Conservation (phyloP, 2,329 filamentous ascomycete genomes). For the Fusarium foetens region DNA sequence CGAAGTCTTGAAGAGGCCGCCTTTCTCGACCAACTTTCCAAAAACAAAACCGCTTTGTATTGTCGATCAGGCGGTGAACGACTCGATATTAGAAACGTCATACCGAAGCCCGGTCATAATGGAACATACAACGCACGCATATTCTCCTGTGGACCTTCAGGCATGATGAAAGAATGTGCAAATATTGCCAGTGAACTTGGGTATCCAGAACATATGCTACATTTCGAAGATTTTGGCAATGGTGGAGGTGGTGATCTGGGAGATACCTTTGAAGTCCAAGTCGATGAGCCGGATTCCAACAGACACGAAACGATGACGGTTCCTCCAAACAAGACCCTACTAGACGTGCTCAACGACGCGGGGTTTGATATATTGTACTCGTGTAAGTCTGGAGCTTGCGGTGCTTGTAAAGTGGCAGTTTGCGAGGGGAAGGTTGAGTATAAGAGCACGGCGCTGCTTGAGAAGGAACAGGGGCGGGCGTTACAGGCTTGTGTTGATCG, state of each 20-base stretch:
- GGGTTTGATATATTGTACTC: background rate
- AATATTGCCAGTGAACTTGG: background rate
- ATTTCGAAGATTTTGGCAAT: background rate
- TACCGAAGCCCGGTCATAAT: background rate
- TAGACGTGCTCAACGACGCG: background rate
- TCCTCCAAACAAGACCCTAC: background rate
- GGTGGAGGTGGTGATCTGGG: background rate
- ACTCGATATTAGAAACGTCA: background rate
- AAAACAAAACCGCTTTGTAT: background rate
- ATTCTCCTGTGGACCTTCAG: background rate
- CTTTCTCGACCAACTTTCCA: background rate
- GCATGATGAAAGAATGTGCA: background rate
- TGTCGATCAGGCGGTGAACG: background rate
- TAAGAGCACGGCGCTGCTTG: background rate
- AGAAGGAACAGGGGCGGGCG: background rate
- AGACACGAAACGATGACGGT: background rate
- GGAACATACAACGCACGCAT: background rate
- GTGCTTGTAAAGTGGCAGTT: background rate
- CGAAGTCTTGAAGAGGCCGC: background rate
- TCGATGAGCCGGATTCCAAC: background rate
- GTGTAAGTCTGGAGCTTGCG: background rate
- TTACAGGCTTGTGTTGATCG: background rate
- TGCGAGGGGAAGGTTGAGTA: background rate
- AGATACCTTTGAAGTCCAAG: background rate
- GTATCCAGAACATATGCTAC: background rate